Base-by-base conservation (phyloP, 768 basidiomycete species). In the Trichaptum fuscoviolaceum region DNA sequence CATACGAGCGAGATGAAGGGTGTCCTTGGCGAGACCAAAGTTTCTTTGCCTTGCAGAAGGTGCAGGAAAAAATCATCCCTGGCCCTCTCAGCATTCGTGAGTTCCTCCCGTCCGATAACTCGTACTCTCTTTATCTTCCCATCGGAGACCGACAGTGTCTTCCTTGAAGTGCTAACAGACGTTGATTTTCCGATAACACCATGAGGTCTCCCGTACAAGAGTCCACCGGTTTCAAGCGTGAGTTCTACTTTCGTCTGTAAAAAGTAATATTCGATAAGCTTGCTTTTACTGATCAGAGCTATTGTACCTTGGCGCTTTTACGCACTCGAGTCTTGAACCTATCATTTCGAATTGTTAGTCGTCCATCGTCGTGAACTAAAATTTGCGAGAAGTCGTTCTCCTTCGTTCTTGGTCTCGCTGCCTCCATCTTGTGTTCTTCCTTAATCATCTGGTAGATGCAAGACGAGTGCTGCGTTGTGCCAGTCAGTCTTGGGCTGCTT, bases 251-350 rank as follows among this genome's bases (percentile, higher is more conserved):
- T 67, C 0, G 77, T 75, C 79, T 79, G n/a, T 34, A 62, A 34
- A 57, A 57, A 30, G 23, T 42, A 15, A 20, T 52, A n/a, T 6
- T 30, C 30, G 8, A 30, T 30, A 30, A 30, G 58, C 24, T 61
- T 36, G 59, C 62, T 58, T 23, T 30, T 42, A 65, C 62, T 35
- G 26, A 20, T 34, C 26, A 26, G 24, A 35, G 57, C 17, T 18
- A 30, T 17, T 12, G 1, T 69, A 82, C 83, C 75, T 81, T 77
- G 36, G 70, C 64, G 63, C 78, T 76, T 59, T 67, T 59, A 23
- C 81, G 75, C 1, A 83, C 73, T 42, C 80, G 71, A 1, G 75
- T 81, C 63, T 80, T 83, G 72, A 76, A 84, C 1, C 81, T 76
- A 2, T 77, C 67, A 68, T 83, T 83, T 17, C 69, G 67, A 1